A percentile compares a stretch with the other conserved stretches of the same genome.
Evolutionary conservation across 1,139 yeast species (phyloP).

Genomic region (Diutina pseudorugosa): DNA sequence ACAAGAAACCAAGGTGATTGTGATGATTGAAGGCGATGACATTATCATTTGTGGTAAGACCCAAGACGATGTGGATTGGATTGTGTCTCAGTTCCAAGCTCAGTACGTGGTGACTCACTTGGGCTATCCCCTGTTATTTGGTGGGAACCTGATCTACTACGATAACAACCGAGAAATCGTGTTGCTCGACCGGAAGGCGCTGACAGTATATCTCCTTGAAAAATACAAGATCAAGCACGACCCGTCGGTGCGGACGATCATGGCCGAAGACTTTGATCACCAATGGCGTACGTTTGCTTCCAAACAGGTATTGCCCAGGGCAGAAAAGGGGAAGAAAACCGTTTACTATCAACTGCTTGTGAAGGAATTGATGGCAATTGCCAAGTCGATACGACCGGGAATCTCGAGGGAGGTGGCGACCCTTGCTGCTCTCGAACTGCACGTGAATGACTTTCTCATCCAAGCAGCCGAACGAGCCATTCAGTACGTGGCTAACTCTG

Average conservation of each 20-base stretch:
- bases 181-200: not conserved
- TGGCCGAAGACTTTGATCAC: not conserved
- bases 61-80: not conserved
- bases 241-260: not conserved
- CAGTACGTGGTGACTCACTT: not conserved
- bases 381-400: not conserved
- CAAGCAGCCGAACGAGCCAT: not conserved
- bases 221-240: not conserved
- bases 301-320: not conserved
- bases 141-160: not conserved
- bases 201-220: not conserved
- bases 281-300: not conserved
- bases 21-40: not conserved
- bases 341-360: not conserved
- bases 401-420: not conserved
- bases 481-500: too few relatives aligned
- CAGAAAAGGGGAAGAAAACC: not conserved
- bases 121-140: not conserved
- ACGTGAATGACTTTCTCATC: not conserved
- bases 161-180: not conserved
- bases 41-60: not conserved
- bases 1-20: not conserved
- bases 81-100: not conserved
- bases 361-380: not conserved
- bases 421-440: not conserved